phyloP scores from a whole-genome alignment of 768 basidiomycete species.

The Mycena crocata region DNA sequence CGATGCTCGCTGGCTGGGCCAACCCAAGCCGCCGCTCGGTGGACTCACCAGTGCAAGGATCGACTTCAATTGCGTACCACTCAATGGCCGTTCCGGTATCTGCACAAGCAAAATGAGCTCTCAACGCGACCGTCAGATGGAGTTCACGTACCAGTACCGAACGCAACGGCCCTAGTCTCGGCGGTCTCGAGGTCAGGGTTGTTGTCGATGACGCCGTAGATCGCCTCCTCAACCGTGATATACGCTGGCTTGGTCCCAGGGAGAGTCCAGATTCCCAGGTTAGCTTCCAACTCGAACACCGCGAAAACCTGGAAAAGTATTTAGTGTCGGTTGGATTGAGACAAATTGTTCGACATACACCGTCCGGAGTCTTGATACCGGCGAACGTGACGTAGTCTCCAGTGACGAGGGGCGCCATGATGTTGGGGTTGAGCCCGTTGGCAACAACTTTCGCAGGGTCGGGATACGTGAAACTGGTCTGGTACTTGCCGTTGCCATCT shows the following conservation, averaged over 20 bases:
- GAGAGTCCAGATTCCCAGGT: slow-evolving; percentile 34
- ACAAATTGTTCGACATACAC: too few species aligned
- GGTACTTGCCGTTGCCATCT: background rate
- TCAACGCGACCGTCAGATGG: too few species aligned
- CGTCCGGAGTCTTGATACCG: slow-evolving; percentile 23
- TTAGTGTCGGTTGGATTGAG: too few species aligned
- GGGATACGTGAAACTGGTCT: background rate
- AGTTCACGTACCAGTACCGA: background rate
- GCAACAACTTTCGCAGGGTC: slow-evolving; percentile 26
- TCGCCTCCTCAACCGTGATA: slow-evolving; percentile 23
- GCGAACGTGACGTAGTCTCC: slow-evolving; percentile 18
- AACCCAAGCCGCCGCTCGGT: slow-evolving; percentile 10
- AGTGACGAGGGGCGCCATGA: slow-evolving; percentile 4
- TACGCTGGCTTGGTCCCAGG: slow-evolving; percentile 34
- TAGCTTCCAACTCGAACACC: slow-evolving; percentile 33
- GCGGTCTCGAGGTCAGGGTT: background rate
- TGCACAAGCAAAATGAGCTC: background rate
- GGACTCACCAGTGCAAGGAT: slow-evolving; percentile 36
- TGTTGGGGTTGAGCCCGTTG: background rate
- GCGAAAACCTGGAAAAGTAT: too few species aligned
- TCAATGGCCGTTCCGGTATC: slow-evolving; percentile 18
- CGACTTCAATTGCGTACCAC: slow-evolving; percentile 36
- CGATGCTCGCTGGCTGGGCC: background rate
- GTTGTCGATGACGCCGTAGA: background rate
- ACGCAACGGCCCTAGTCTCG: background rate